Percentiles rank a stretch among this genome's conserved stretches.
Conservation (phyloP, 371 early-diverging fungal species). For the Gilbertella persicaria region DNA sequence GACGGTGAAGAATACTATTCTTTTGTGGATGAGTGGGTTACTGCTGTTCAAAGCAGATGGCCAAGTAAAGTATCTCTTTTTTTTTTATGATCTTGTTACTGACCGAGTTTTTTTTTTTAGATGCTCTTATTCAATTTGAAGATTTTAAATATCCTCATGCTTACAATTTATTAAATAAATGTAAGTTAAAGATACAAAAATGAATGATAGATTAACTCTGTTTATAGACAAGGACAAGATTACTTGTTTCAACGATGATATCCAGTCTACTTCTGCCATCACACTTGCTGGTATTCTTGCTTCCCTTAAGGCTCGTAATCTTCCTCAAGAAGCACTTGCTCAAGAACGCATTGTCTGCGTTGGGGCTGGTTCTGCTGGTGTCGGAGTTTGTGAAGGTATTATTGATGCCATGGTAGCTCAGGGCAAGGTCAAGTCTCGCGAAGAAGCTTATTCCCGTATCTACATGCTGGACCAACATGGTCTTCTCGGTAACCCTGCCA, state of each 20-base stretch:
- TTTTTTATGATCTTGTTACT: not conserved
- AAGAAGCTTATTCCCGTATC: slow-evolving; percentile 56
- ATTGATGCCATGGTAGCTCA: slow-evolving; percentile 63
- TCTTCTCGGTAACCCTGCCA: slow-evolving; percentile 47
- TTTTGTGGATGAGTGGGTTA: slow-evolving; percentile 70
- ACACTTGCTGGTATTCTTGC: slow-evolving; percentile 67
- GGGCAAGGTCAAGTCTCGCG: slow-evolving; percentile 51
- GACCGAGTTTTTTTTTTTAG: slow-evolving; percentile 14
- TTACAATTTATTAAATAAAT: slow-evolving; percentile 60
- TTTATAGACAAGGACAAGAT: slow-evolving; percentile 50
- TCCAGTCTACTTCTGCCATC: slow-evolving; percentile 66
- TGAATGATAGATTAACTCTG: not conserved
- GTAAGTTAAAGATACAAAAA: slow-evolving; percentile 21
- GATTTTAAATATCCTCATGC: slow-evolving; percentile 61
- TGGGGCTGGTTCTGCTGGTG: slow-evolving; percentile 70
- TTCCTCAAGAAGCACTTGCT: slow-evolving; percentile 38
- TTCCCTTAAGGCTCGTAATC: slow-evolving; percentile 55
- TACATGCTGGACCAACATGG: slow-evolving; percentile 63
- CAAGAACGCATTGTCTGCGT: slow-evolving; percentile 59
- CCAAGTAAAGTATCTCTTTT: slow-evolving; percentile 45
- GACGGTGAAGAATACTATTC: slow-evolving; percentile 62
- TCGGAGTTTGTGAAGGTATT: slow-evolving; percentile 69
- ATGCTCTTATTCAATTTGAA: slow-evolving; percentile 57
- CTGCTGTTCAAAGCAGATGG: slow-evolving; percentile 59
- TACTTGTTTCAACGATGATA: slow-evolving; percentile 70